Conservation (phyloP, 345 rosid species). For the Cardiospermum halicacabum region DNA sequence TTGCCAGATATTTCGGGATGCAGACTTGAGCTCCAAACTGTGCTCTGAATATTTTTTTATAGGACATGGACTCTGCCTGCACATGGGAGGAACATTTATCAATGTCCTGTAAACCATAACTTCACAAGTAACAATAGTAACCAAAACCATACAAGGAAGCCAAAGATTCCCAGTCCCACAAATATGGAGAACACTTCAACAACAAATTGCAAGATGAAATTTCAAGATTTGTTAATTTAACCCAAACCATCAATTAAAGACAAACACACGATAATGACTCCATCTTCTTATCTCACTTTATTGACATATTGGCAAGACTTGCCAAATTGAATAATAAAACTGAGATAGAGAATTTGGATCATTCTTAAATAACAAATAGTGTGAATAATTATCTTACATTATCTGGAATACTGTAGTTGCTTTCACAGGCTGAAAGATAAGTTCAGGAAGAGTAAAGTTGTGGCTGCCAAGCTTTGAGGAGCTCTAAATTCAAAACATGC, state of each 20-base stretch:
- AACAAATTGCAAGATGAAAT: not conserved
- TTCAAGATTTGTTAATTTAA: not conserved
- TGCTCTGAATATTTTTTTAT: conserved; percentile 53
- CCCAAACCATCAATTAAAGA: not conserved
- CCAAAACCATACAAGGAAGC: not conserved
- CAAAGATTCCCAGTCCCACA: not conserved
- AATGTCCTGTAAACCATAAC: not conserved
- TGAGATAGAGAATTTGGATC: not conserved
- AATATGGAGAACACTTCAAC: not conserved
- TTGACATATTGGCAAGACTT: not conserved
- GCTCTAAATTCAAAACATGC: conserved; percentile 43
- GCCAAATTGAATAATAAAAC: not conserved
- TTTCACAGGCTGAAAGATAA: conserved; percentile 60
- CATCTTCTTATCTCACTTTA: not conserved
- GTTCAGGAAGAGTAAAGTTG: conserved; percentile 42
- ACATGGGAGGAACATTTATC: not conserved
- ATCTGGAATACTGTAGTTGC: conserved; percentile 42
- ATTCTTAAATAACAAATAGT: not conserved
- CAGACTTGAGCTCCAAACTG: conserved; percentile 45
- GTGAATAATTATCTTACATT: conserved; percentile 47
- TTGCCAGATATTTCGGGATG: conserved; percentile 59
- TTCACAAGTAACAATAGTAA: not conserved
- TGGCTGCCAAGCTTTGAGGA: conserved; percentile 27
- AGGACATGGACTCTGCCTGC: conserved; percentile 44
- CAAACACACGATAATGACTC: not conserved